Percentiles rank a stretch among this genome's conserved stretches.
Evolutionary conservation across 768 basidiomycete species (phyloP).

Genomic region (Ramaria rubella): DNA sequence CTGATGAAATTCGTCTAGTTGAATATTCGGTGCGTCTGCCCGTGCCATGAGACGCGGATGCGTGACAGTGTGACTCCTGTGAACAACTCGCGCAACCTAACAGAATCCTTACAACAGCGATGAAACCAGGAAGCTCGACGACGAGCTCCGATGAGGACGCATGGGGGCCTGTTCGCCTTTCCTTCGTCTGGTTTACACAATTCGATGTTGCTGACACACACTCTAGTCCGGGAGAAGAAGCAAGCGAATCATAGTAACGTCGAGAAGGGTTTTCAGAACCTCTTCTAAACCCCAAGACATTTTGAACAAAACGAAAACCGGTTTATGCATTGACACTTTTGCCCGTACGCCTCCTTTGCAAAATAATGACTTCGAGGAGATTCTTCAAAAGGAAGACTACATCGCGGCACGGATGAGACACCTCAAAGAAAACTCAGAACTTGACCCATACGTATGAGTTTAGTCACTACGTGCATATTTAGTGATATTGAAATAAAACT

Average conservation of each 20-base stretch:
- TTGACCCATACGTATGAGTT: slow-evolving; percentile 5
- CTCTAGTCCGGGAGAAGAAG: slow-evolving; percentile 4
- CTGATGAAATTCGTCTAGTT: not conserved
- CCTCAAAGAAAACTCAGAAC: slow-evolving; percentile 6
- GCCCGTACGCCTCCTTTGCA: not conserved
- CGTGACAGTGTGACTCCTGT: not conserved
- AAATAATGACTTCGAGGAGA: slow-evolving; percentile 1
- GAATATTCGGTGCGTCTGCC: not conserved
- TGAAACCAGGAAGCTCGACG: too few species aligned
- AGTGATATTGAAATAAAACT: not conserved
- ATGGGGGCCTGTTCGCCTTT: slow-evolving; percentile 2
- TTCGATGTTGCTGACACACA: not conserved
- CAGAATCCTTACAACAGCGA: too few species aligned
- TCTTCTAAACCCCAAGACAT: not conserved
- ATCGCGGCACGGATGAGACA: not conserved
- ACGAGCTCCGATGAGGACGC: not conserved
- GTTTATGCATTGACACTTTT: not conserved
- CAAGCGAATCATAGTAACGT: slow-evolving; percentile 3
- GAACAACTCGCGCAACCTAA: not conserved
- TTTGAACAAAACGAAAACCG: not conserved
- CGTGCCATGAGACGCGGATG: not conserved
- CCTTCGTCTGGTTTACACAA: not conserved
- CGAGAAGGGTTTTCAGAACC: not conserved
- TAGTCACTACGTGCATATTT: not conserved
- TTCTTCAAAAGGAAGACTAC: slow-evolving; percentile 5